phyloP scores from a whole-genome alignment of 192 early-diverging fungal species.

The Umbelopsis sp. region DNA sequence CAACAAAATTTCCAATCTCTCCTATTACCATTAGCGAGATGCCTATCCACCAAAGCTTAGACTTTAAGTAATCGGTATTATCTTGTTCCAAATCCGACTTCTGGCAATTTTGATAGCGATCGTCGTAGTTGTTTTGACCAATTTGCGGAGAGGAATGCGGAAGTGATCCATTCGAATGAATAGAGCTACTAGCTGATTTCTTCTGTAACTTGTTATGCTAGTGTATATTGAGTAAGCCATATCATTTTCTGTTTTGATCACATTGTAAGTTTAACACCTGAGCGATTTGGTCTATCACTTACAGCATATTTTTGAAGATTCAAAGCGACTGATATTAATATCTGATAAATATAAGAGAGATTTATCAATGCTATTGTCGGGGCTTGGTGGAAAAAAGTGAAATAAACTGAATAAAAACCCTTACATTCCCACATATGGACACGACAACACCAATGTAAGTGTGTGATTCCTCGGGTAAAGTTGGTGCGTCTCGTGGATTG shows the following conservation, averaged over 20 bases:
- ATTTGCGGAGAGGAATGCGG: constrained; percentile 40
- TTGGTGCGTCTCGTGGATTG: not conserved
- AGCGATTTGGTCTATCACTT: not conserved
- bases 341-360: constrained; percentile 31
- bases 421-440: constrained; percentile 65
- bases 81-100: constrained; percentile 13
- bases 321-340: constrained; percentile 69
- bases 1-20: constrained; percentile 54
- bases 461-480: constrained; percentile 33
- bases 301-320: constrained; percentile 74
- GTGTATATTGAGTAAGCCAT: too few species aligned
- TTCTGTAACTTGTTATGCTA: constrained; percentile 38
- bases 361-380: not conserved
- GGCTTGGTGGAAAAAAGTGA: not conserved
- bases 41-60: constrained; percentile 71
- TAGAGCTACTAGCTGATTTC: constrained; percentile 30
- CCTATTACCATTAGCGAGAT: constrained; percentile 68
- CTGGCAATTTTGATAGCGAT: not conserved
- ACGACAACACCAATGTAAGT: constrained; percentile 66
- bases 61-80: constrained; percentile 49
- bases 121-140: constrained; percentile 11
- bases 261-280: not conserved
- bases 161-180: constrained; percentile 32
- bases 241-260: not conserved
- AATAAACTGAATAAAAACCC: constrained; percentile 7